Percentiles rank a stretch among this genome's conserved stretches.
Evolutionary conservation across 345 rosid species (phyloP).

Genomic region (Salix caprea): DNA sequence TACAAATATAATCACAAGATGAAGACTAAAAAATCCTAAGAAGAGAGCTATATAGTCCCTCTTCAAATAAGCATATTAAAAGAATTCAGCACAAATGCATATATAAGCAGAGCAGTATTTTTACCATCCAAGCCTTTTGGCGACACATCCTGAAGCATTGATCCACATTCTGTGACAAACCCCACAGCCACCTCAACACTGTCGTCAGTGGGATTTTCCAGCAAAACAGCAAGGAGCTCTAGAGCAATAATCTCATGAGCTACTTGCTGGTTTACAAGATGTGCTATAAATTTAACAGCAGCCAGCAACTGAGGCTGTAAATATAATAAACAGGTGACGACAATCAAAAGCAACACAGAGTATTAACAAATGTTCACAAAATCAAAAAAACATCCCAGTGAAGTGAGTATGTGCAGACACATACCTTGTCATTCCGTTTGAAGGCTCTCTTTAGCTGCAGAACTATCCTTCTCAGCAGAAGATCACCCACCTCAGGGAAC

Average conservation of each 20-base stretch:
- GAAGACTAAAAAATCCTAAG: too few relatives aligned
- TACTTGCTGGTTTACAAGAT: constrained; percentile 91
- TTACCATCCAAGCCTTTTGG: constrained; percentile 85
- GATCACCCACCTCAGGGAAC: constrained; percentile 86
- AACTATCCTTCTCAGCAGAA: constrained; percentile 72
- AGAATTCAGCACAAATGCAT: background rate
- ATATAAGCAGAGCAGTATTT: constrained; percentile 9
- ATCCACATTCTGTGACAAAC: constrained; percentile 85
- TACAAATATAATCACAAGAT: background rate
- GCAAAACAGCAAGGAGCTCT: constrained; percentile 69
- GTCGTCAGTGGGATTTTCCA: constrained; percentile 78
- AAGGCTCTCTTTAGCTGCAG: constrained; percentile 93
- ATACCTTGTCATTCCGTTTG: constrained; percentile 86
- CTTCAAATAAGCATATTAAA: background rate
- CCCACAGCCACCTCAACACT: constrained; percentile 98
- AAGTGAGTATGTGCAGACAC: background rate
- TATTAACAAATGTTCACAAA: background rate
- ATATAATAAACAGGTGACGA: background rate
- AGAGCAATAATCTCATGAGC: constrained; percentile 80
- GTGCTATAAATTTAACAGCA: constrained; percentile 91
- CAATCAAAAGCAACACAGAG: background rate
- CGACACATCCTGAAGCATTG: constrained; percentile 80
- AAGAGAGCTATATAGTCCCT: background rate
- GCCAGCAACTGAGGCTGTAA: constrained; percentile 87
- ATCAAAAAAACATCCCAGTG: background rate